Base-by-base conservation (phyloP, 345 rosid genomes). In the Erysimum cheiranthoides region DNA sequence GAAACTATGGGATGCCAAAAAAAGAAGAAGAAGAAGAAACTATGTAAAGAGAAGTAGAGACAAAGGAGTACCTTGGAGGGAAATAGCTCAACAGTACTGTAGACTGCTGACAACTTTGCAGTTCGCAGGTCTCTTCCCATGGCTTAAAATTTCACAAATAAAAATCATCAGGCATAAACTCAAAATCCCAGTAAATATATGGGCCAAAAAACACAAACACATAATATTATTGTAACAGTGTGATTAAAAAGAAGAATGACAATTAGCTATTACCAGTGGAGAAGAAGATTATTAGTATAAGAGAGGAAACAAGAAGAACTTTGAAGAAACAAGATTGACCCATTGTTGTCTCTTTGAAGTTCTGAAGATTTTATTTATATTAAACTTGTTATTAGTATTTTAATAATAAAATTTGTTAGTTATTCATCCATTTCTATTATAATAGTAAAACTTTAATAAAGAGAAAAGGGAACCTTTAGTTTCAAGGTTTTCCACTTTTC, bases 291-390 rank as follows among this genome's bases (percentile, higher is more conserved):
- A 64, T 72, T 36, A 77, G 54, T 64, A 57, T 5, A 71, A 77
- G 80, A 77, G 80, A 70, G 71, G 71, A 70, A 70, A 70, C 67
- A 10, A 63, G 27, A 39, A 77, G 67, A 45, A 17, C 65, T 64
- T 39, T 77, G 67, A 64, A 64, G 80, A 77, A 71, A 64, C 50
- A 62, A 54, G 74, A 75, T 51, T 75, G 79, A 75, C 80, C 75
- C 80, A 70, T 77, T 76, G 66, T 46, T 77, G 67, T 76, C 71
- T 77, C 52, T 56, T 64, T 49, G 53, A 63, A 65, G 65, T 69
- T 70, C 61, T 70, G 2, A 56, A 56, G 45, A 54, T 28, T 76
- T 62, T 32, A 63, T 70, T 45, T 77, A 70, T 77, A 54, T 54
- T 46, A 18, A 12, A 54, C 17, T 17, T 54, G 4, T 0, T 12